Conservation (phyloP, 108 stramenopile genomes). For the Skeletonema tropicum region DNA sequence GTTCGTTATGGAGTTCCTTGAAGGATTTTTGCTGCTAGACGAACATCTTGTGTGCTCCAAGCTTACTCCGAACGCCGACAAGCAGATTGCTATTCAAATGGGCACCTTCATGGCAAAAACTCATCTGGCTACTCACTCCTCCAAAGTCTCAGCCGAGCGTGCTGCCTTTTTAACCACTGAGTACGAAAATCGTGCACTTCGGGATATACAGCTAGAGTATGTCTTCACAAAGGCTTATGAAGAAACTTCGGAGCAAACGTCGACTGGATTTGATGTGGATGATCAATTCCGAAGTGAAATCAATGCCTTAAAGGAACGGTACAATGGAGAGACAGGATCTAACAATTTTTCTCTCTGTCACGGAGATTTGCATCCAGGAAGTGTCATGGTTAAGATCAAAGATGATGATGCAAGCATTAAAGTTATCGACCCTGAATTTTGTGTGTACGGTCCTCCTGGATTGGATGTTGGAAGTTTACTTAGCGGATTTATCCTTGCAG, state of each 20-base stretch:
- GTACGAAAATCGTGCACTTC: slow-evolving; percentile 80
- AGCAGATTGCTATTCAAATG: slow-evolving; percentile 52
- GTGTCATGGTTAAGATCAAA: slow-evolving; percentile 67
- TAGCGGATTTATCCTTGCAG: slow-evolving; percentile 72
- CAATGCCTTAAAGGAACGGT: slow-evolving; percentile 62
- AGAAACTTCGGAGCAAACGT: slow-evolving; percentile 71
- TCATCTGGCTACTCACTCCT: slow-evolving; percentile 73
- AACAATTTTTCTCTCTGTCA: slow-evolving; percentile 63
- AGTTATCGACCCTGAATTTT: slow-evolving; percentile 88
- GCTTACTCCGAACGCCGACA: slow-evolving; percentile 24
- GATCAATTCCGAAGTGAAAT: slow-evolving; percentile 67
- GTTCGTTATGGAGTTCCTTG: slow-evolving; percentile 87
- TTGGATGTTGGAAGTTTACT: slow-evolving; percentile 82
- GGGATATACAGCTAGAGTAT: slow-evolving; percentile 79
- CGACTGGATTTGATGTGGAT: slow-evolving; percentile 55
- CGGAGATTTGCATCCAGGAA: slow-evolving; percentile 86
- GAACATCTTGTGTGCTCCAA: slow-evolving; percentile 65
- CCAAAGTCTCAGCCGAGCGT: slow-evolving; percentile 52
- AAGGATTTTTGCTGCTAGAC: slow-evolving; percentile 68
- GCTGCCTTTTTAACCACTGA: slow-evolving; percentile 50
- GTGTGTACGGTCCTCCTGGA: slow-evolving; percentile 82
- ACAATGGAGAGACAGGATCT: slow-evolving; percentile 57
- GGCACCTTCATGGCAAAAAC: slow-evolving; percentile 81
- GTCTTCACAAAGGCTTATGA: slow-evolving; percentile 86
- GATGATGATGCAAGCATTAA: slow-evolving; percentile 43